These are phyloP conservation scores for Plectosphaerella cucumerina DNA, from an alignment of 2,329 filamentous ascomycete genomes.

Conservation along the genomic window DNA sequence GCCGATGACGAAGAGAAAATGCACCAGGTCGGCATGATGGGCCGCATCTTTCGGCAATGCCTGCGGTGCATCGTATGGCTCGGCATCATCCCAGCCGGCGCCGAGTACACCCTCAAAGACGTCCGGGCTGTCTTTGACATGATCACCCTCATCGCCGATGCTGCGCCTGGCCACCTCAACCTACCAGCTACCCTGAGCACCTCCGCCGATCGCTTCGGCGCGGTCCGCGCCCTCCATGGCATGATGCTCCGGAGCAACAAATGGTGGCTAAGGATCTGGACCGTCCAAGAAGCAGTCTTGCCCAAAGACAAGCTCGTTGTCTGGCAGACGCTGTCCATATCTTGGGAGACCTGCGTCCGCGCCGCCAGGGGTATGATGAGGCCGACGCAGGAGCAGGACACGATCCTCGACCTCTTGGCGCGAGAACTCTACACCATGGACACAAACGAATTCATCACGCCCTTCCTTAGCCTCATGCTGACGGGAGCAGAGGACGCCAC, in stretches of 20 bases:
- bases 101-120: slow-evolving; percentile 31
- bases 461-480: background rate
- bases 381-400: too few species aligned
- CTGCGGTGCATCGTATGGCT: too few species aligned
- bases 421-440: background rate
- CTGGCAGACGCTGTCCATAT: background rate
- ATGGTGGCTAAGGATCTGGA: background rate
- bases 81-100: too few species aligned
- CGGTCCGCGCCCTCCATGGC: too few species aligned
- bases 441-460: background rate
- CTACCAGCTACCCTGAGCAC: too few species aligned
- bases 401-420: background rate
- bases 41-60: background rate
- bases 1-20: background rate
- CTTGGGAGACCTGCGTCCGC: background rate
- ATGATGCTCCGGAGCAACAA: too few species aligned
- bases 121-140: slow-evolving; percentile 40
- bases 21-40: slow-evolving; percentile 3
- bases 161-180: too few species aligned
- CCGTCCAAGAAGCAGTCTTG: background rate
- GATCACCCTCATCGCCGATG: too few species aligned
- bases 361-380: too few species aligned
- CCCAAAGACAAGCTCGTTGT: background rate
- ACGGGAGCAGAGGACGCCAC: too few species aligned
- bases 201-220: too few species aligned